A percentile compares a stretch with the other conserved stretches of the same genome.
These are phyloP conservation scores for Ascoidea tarda DNA, from an alignment of 805 yeast species.

Conservation along the genomic window DNA sequence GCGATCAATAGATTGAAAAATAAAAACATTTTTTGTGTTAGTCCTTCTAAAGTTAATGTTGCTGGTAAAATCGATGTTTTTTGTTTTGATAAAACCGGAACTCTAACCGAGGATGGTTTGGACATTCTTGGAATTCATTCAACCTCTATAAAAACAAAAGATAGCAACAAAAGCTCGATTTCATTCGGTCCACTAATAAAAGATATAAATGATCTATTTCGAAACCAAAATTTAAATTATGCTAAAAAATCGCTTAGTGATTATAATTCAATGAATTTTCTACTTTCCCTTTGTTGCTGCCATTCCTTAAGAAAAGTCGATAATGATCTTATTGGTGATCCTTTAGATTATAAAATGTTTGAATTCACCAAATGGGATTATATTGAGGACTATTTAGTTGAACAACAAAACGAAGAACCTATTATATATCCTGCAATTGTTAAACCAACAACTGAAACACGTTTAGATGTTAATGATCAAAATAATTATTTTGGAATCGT, in stretches of 20 bases:
- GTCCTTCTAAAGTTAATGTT: conserved; percentile 91
- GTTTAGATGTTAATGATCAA: conserved; percentile 6
- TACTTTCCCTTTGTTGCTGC: conserved; percentile 41
- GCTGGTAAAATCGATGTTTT: conserved; percentile 87
- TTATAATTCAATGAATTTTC: conserved; percentile 14
- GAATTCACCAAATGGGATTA: conserved; percentile 71
- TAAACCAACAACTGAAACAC: conserved; percentile 22
- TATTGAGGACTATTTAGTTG: conserved; percentile 45
- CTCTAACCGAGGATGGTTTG: conserved; percentile 91
- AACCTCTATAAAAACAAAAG: conserved; percentile 8
- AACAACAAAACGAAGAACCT: conserved; percentile 22
- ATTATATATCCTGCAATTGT: conserved; percentile 36
- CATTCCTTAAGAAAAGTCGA: conserved; percentile 79
- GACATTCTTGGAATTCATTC: conserved; percentile 66
- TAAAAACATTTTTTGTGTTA: conserved; percentile 69
- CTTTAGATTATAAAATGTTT: conserved; percentile 87
- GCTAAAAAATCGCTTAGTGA: conserved; percentile 16
- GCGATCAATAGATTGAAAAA: conserved; percentile 65
- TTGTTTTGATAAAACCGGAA: conserved; percentile 96
- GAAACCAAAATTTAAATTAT: conserved; percentile 8
- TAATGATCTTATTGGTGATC: conserved; percentile 80
- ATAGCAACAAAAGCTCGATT: conserved; percentile 2
- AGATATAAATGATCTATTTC: conserved; percentile 12
- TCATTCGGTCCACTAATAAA: conserved; percentile 8
- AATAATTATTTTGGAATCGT: conserved; percentile 25